Conservation (phyloP, 73 alveolate genomes). For the Durusdinium trenchii region DNA sequence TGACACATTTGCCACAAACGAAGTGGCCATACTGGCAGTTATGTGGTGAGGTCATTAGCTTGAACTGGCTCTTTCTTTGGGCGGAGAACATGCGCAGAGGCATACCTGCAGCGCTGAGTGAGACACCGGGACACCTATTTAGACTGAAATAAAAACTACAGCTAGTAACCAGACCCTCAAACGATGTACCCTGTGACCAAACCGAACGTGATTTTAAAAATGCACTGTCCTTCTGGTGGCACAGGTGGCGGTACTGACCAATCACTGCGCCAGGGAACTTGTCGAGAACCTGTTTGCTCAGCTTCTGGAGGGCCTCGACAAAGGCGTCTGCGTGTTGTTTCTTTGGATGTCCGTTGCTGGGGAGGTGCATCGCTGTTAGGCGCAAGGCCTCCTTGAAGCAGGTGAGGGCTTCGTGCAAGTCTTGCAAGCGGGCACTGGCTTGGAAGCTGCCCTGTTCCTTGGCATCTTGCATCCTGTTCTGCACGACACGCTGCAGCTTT, state of each 20-base stretch:
- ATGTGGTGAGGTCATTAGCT: no score
- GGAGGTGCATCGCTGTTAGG: background rate
- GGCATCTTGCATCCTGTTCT: background rate
- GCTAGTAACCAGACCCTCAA: no score
- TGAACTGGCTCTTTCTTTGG: no score
- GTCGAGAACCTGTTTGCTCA: background rate
- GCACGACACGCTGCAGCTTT: background rate
- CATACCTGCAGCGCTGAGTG: no score
- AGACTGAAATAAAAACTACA: background rate
- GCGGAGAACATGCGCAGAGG: no score
- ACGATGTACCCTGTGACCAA: background rate
- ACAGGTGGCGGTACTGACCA: background rate
- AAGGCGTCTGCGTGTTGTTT: background rate
- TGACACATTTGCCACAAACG: no score
- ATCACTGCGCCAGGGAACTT: background rate
- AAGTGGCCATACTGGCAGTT: no score
- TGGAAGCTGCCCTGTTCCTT: background rate
- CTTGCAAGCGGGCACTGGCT: background rate
- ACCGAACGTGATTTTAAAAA: background rate
- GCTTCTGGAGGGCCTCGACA: background rate
- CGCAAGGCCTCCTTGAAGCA: background rate
- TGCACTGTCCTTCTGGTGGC: constrained; percentile 9
- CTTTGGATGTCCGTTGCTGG: background rate
- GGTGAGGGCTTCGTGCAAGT: background rate
- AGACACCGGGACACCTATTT: background rate